These are phyloP conservation scores for Sporisorium exsertum DNA, from an alignment of 1,284 basidiomycete species.

Conservation along the genomic window DNA sequence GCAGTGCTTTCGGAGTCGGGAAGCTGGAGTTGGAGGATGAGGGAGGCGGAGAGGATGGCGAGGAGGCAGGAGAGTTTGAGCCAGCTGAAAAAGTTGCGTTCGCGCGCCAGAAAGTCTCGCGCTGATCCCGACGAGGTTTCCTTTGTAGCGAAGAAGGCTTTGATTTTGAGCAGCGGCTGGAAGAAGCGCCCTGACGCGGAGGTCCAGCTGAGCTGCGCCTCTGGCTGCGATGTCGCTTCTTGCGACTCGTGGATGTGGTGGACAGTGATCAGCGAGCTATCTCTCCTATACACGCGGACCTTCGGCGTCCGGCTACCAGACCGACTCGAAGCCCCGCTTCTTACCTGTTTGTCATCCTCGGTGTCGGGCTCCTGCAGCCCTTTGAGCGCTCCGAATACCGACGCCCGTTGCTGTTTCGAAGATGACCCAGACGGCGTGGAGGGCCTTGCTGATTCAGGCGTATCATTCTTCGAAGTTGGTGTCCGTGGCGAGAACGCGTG, in stretches of 20 bases:
- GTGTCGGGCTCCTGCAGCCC: neutral
- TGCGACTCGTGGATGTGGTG: constrained; percentile 14
- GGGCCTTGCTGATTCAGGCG: constrained; percentile 8
- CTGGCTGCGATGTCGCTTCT: neutral
- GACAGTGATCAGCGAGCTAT: constrained; percentile 30
- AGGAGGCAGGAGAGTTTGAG: constrained; percentile 40
- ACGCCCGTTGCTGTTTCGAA: neutral
- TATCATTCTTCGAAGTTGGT: neutral
- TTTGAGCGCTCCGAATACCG: constrained; percentile 21
- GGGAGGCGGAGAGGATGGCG: constrained; percentile 34
- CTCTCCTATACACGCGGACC: constrained; percentile 11
- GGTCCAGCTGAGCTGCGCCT: neutral
- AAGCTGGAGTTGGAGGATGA: constrained; percentile 37
- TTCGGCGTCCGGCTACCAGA: neutral
- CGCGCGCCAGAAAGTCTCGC: constrained; percentile 41
- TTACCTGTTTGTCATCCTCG: neutral
- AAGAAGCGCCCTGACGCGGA: neutral
- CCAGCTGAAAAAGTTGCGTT: constrained; percentile 46
- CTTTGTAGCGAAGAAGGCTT: constrained; percentile 7
- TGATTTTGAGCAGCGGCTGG: neutral
- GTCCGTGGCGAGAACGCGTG: constrained; percentile 15
- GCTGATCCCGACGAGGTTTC: constrained; percentile 31
- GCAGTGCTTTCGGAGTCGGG: constrained; percentile 10
- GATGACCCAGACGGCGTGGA: neutral
- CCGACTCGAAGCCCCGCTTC: neutral